Conservation (phyloP, 345 rosid species). For the Arabis hirsuta region DNA sequence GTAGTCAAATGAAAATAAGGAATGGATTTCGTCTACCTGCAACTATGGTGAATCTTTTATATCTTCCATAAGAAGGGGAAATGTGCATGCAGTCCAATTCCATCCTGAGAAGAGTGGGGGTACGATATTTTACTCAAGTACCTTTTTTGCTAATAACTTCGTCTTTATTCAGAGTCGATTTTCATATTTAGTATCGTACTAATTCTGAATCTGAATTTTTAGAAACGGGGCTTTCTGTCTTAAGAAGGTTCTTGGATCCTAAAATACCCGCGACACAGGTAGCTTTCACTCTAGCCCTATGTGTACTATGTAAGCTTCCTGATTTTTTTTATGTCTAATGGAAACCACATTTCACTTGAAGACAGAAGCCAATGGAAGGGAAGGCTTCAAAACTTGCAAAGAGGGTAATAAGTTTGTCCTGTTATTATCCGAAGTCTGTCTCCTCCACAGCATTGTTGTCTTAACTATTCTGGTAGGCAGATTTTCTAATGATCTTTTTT, state of each 20-base stretch:
- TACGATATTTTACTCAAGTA: constrained; percentile 38
- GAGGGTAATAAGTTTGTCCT: constrained; percentile 62
- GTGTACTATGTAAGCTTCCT: constrained; percentile 20
- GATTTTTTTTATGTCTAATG: constrained; percentile 50
- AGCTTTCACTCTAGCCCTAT: constrained; percentile 39
- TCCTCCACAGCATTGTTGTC: constrained; percentile 9
- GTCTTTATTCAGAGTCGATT: constrained; percentile 14
- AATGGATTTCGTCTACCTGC: constrained; percentile 93
- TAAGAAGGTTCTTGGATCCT: constrained; percentile 81
- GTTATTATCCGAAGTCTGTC: background rate
- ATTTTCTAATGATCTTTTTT: constrained; percentile 8
- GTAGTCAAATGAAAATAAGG: constrained; percentile 77
- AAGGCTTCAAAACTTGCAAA: constrained; percentile 90
- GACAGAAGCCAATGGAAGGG: constrained; percentile 75
- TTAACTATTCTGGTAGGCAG: background rate
- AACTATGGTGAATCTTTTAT: constrained; percentile 79
- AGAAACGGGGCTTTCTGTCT: constrained; percentile 94
- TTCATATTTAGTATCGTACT: constrained; percentile 14
- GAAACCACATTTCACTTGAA: constrained; percentile 55
- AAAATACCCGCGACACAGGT: constrained; percentile 60
- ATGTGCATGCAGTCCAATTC: constrained; percentile 97
- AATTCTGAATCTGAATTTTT: constrained; percentile 43
- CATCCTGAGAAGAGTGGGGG: constrained; percentile 99
- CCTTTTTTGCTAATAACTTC: constrained; percentile 17
- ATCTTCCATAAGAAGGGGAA: constrained; percentile 88